These are phyloP conservation scores for Quillaja saponaria DNA, from an alignment of 306 rosid genomes.

Conservation along the genomic window DNA sequence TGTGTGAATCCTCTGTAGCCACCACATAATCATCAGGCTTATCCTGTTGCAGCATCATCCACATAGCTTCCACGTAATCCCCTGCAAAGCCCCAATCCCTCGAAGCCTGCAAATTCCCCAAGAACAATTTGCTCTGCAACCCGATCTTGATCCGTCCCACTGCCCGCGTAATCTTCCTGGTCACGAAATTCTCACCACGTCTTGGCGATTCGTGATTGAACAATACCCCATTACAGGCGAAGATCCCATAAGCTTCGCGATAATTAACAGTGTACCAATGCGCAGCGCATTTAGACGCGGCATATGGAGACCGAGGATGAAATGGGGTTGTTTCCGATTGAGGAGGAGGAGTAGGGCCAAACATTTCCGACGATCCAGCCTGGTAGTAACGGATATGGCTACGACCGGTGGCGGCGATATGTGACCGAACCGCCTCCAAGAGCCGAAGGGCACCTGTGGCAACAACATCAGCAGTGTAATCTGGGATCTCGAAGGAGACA, in stretches of 20 bases:
- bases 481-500: slow-evolving; percentile 97
- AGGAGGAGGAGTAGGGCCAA: slow-evolving; percentile 90
- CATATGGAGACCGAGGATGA: slow-evolving; percentile 96
- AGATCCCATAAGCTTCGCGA: slow-evolving; percentile 61
- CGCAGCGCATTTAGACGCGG: slow-evolving; percentile 90
- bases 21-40: slow-evolving; percentile 89
- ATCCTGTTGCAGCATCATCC: slow-evolving; percentile 97
- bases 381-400: slow-evolving; percentile 76
- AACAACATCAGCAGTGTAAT: slow-evolving; percentile 94
- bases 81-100: slow-evolving; percentile 72
- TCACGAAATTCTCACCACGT: slow-evolving; percentile 65
- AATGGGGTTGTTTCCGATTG: slow-evolving; percentile 83
- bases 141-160: slow-evolving; percentile 65
- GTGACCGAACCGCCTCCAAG: slow-evolving; percentile 90
- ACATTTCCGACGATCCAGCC: slow-evolving; percentile 99
- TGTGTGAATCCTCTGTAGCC: slow-evolving; percentile 92
- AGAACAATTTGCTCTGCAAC: slow-evolving; percentile 56
- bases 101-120: slow-evolving; percentile 58
- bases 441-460: slow-evolving; percentile 95
- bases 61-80: slow-evolving; percentile 67
- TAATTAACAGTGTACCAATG: slow-evolving; percentile 98
- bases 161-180: slow-evolving; percentile 60
- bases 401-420: slow-evolving; percentile 72
- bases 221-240: slow-evolving; percentile 56
- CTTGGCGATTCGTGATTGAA: slow-evolving; percentile 66